Base-by-base conservation (phyloP, 352 stramenopile species). In the Globisporangium spiculum region DNA sequence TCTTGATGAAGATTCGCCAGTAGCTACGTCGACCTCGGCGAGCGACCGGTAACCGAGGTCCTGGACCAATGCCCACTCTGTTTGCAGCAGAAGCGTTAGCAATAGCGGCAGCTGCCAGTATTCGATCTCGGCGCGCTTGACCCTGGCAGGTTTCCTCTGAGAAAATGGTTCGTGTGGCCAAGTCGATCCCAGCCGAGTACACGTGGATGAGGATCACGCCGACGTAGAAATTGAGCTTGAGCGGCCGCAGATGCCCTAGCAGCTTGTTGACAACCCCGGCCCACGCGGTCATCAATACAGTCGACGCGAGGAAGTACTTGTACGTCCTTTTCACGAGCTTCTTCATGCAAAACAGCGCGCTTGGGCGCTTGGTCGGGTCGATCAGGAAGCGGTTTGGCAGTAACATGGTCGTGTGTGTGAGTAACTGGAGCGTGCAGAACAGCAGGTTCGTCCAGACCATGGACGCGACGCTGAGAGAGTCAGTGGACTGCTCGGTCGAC, bases 371-470 rank as follows among this genome's bases (percentile, higher is more conserved):
- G 59, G 53, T 8, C 46, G 54, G 4, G 56, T 73, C n/a, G 38
- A 54, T 2, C 60, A 63, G 30, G 41, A 62, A 68, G 7, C 34
- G 65, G 32, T n/a, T 71, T 34, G 6, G 66, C 30, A 72, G 44
- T 22, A 70, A 24, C 10, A 66, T 67, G 16, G n/a, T 24, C 46
- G 38, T 32, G 58, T 54, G 34, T 5, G 36, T 65, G 20, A 34
- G 32, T 18, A 56, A 12, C 30, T 44, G 24, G 22, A 66, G 16
- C 20, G 50, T 4, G n/a, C 16, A 60, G 41, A 59, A 60, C 16
- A 75, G 61, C 24, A 72, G 1, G 12, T 70, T 59, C 20, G 64
- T 75, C 75, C 73, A 84, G 8, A 78, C 46, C 10, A 78, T 67
- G n/a, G 63, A 73, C 4, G 69, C 67, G 22, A 71, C 50, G 20